phyloP scores from a whole-genome alignment of 2,329 filamentous ascomycete species.

The Xylariomycetidae sp. region DNA sequence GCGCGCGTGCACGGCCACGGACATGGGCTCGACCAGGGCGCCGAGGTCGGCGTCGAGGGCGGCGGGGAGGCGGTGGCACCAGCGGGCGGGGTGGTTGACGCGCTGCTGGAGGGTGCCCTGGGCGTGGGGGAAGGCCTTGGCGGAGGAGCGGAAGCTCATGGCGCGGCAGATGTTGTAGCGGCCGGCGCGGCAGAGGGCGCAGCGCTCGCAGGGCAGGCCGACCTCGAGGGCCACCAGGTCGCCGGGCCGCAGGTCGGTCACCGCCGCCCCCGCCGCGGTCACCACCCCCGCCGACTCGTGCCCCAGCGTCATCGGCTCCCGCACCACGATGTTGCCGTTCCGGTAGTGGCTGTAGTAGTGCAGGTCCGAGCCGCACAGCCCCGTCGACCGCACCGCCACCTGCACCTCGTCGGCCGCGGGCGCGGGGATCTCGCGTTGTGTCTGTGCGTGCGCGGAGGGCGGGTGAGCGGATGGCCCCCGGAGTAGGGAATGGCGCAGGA shows the following conservation, averaged over 20 bases:
- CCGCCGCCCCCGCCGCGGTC: slow-evolving; percentile 50
- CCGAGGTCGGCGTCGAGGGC: slow-evolving; percentile 44
- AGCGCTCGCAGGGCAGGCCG: slow-evolving; percentile 47
- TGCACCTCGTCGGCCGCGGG: slow-evolving; percentile 53
- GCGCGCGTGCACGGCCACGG: slow-evolving; percentile 53
- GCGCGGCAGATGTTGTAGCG: slow-evolving; percentile 55
- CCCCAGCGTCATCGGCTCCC: slow-evolving; percentile 49
- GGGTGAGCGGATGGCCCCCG: background rate
- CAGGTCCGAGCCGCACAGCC: slow-evolving; percentile 62
- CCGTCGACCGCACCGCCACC: slow-evolving; percentile 54
- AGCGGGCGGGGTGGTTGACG: slow-evolving; percentile 49
- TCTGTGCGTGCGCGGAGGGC: slow-evolving; percentile 28
- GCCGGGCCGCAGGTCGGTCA: slow-evolving; percentile 52
- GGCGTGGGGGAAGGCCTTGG: slow-evolving; percentile 49
- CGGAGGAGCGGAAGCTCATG: slow-evolving; percentile 53
- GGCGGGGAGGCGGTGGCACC: slow-evolving; percentile 51
- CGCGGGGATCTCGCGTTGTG: slow-evolving; percentile 47
- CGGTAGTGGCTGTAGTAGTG: slow-evolving; percentile 62
- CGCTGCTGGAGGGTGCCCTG: slow-evolving; percentile 54
- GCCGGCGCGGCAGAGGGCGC: slow-evolving; percentile 45
- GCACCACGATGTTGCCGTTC: slow-evolving; percentile 58
- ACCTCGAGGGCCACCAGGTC: slow-evolving; percentile 64
- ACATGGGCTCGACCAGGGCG: slow-evolving; percentile 53
- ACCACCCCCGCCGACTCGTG: slow-evolving; percentile 68
- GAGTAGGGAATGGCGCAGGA: background rate